Percentiles rank a stretch among this genome's conserved stretches.
These are phyloP conservation scores for Xerocomus amazonicus DNA, from an alignment of 1,284 basidiomycete genomes.

Conservation along the genomic window DNA sequence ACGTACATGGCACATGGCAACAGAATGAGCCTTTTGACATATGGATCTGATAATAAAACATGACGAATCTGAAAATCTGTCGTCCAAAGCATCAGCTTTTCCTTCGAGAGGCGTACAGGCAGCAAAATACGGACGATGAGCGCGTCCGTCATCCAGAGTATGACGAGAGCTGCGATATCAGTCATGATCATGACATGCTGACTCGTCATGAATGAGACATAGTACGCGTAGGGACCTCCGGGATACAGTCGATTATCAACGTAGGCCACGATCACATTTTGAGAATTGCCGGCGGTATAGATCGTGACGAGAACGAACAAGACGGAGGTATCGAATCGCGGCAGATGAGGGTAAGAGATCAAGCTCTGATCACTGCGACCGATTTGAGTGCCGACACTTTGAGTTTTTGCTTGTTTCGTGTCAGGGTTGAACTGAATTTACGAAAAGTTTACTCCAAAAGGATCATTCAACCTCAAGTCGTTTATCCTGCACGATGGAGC, in stretches of 20 bases:
- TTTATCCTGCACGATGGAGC: too few relatives aligned
- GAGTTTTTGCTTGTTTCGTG: too few relatives aligned
- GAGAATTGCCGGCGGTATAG: too few relatives aligned
- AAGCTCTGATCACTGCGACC: slow-evolving; percentile 19
- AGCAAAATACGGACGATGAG: slow-evolving; percentile 20
- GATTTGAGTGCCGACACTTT: slow-evolving; percentile 5
- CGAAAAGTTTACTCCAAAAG: neutral
- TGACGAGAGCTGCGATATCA: slow-evolving; percentile 22
- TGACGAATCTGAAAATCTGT: slow-evolving; percentile 28
- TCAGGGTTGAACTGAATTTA: too few relatives aligned
- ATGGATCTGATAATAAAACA: slow-evolving; percentile 23
- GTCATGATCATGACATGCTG: slow-evolving; percentile 27
- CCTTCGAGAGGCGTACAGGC: neutral
- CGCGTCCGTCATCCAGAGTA: slow-evolving; percentile 33
- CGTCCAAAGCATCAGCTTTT: slow-evolving; percentile 4
- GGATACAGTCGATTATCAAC: too few relatives aligned
- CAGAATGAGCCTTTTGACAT: slow-evolving; percentile 28
- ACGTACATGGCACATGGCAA: slow-evolving; percentile 25
- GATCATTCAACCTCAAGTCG: too few relatives aligned
- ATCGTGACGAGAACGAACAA: slow-evolving; percentile 33
- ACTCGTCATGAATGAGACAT: slow-evolving; percentile 18
- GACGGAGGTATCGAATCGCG: slow-evolving; percentile 15
- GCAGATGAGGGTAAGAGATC: neutral
- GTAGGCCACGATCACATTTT: too few relatives aligned
- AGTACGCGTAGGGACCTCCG: slow-evolving; percentile 32